Evolutionary conservation across 1,284 basidiomycete genomes (phyloP), one percentile per base, ranked within the genome.

Genomic region (Sutorius eximius): DNA sequence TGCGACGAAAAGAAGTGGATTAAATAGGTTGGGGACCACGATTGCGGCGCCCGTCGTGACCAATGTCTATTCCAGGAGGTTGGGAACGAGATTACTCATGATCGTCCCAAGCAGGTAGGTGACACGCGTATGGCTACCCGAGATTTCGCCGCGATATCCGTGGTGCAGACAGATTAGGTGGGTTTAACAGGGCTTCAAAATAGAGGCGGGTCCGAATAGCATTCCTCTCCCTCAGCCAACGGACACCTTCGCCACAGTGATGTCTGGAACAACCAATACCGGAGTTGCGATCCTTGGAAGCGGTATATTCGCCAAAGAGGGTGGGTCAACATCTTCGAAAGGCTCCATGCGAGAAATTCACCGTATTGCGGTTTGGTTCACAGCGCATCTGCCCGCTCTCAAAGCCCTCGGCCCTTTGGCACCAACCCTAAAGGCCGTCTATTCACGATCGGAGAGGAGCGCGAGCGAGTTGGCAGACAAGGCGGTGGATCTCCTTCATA

Each of bases 331-430:
- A 24, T 20, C n/a, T 27, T 16, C 9, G n/a, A 52, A 41, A 32
- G 9, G 12, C 33, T 51, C 41, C 27, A 34, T 59, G 71, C 68
- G 69, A 73, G 22, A 62, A 63, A 71, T 73, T 73, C 64, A 72
- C 67, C 69, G 60, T 55, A 32, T 56, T 43, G 52, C 58, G 49
- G 48, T 60, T 48, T 34, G 34, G 37, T 49, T 55, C 59, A 70
- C 67, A 87, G 87, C 87, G 9, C 87, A 93, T 72, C 75, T 93
- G 20, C 90, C 91, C 37, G 84, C 87, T 12, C 77, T 93, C 51
- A 77, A 77, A 18, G 65, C 73, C 15, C 75, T 89, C 45, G 68
- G 68, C 38, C 69, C 73, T 44, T 72, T 77, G 12, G 76, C 78
- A 40, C 67, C 73, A 48, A 64, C 67, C 29, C 76, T 93, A 51